Conservation (phyloP, 2,329 filamentous ascomycete species). For the Ambrosiella beaveri region DNA sequence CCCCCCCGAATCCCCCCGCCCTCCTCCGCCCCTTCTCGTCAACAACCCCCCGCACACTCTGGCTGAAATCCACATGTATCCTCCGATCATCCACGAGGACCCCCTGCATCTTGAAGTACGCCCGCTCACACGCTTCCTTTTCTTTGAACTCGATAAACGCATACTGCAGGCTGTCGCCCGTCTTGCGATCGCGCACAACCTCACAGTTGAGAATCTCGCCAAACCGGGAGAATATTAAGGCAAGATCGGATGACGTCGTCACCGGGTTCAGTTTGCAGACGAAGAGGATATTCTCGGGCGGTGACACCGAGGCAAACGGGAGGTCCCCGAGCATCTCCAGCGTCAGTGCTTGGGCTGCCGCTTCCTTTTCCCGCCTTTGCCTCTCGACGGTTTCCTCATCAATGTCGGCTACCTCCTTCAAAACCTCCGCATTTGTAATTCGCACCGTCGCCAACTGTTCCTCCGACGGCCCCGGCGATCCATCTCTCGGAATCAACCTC, state of each 20-base stretch:
- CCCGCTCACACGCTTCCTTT: slow-evolving; percentile 80
- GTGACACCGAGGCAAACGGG: slow-evolving; percentile 92
- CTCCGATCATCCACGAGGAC: slow-evolving; percentile 93
- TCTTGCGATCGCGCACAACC: slow-evolving; percentile 84
- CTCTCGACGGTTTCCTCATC: slow-evolving; percentile 71
- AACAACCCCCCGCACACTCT: slow-evolving; percentile 76
- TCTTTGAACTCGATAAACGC: slow-evolving; percentile 95
- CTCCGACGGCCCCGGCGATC: slow-evolving; percentile 65
- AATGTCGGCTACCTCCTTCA: slow-evolving; percentile 50
- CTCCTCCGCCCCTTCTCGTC: slow-evolving; percentile 66
- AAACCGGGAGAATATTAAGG: slow-evolving; percentile 93
- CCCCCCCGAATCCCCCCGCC: slow-evolving; percentile 89
- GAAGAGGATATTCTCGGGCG: slow-evolving; percentile 91
- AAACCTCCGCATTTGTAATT: slow-evolving; percentile 73
- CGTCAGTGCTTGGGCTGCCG: slow-evolving; percentile 81
- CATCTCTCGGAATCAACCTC: slow-evolving; percentile 37
- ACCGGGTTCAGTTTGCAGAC: slow-evolving; percentile 98
- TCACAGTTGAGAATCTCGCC: slow-evolving; percentile 91
- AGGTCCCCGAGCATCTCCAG: slow-evolving; percentile 96
- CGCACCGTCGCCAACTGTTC: slow-evolving; percentile 81
- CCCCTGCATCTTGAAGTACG: slow-evolving; percentile 97
- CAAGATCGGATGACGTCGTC: slow-evolving; percentile 82
- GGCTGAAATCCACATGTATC: slow-evolving; percentile 97
- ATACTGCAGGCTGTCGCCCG: slow-evolving; percentile 89
- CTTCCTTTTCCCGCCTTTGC: slow-evolving; percentile 70